Conservation (phyloP, 768 basidiomycete genomes). For the Epithele typhae region DNA sequence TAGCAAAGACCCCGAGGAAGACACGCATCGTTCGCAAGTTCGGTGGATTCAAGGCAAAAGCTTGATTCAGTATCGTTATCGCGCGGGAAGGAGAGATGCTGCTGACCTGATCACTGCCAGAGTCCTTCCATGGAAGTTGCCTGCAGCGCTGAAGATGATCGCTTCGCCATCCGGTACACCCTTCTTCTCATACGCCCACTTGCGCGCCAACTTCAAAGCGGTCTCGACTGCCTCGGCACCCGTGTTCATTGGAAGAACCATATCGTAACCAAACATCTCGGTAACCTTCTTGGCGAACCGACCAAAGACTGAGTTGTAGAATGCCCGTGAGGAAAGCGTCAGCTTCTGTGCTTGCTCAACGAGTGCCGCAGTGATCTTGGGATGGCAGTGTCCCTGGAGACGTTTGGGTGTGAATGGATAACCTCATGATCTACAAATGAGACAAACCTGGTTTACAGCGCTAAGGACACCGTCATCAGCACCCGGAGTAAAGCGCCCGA, state of each 20-base stretch:
- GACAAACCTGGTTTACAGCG: conserved; percentile 79
- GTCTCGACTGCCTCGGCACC: conserved; percentile 99
- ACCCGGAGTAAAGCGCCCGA: too few species aligned
- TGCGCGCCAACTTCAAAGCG: conserved; percentile 89
- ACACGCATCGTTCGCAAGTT: too few species aligned
- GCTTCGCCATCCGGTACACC: conserved; percentile 78
- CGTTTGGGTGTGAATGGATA: background rate
- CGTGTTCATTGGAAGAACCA: conserved; percentile 98
- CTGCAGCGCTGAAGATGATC: conserved; percentile 77
- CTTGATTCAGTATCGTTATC: conserved; percentile 4
- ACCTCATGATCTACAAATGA: conserved; percentile 1
- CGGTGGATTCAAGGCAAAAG: conserved; percentile 6
- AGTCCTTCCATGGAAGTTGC: conserved; percentile 96
- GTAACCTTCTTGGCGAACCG: conserved; percentile 85
- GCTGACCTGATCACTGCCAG: conserved; percentile 75
- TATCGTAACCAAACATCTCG: conserved; percentile 84
- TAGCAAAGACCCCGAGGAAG: too few species aligned
- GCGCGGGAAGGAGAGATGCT: conserved; percentile 4
- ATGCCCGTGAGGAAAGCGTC: conserved; percentile 92
- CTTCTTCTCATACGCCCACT: conserved; percentile 95
- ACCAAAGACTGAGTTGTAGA: conserved; percentile 91
- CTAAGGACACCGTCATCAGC: too few species aligned
- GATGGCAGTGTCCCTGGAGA: conserved; percentile 83
- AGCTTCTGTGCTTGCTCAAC: conserved; percentile 82
- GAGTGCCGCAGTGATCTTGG: conserved; percentile 77